Percentiles rank a stretch among this genome's conserved stretches.
These are phyloP conservation scores for Monosporascus sp. DNA, from an alignment of 2,329 filamentous ascomycete species.

Conservation along the genomic window DNA sequence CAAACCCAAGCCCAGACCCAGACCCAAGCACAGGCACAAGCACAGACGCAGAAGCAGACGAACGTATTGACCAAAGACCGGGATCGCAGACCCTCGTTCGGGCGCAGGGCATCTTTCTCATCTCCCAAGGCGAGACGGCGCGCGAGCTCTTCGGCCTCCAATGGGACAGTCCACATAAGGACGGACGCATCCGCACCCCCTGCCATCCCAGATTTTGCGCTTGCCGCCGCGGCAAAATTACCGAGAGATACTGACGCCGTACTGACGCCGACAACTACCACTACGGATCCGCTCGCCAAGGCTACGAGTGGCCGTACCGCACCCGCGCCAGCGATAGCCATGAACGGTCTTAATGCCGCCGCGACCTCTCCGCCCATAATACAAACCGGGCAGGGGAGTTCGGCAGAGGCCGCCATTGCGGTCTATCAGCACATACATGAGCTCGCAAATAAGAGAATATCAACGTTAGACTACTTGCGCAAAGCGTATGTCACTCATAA, in stretches of 20 bases:
- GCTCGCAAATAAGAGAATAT: conserved; percentile 84
- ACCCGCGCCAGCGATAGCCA: conserved; percentile 23
- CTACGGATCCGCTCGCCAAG: conserved; percentile 34
- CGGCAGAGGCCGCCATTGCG: conserved; percentile 37
- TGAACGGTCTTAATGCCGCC: conserved; percentile 22
- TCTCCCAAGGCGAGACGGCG: conserved; percentile 34
- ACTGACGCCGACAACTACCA: conserved; percentile 19
- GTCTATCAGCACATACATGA: conserved; percentile 69
- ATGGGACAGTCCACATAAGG: conserved; percentile 22
- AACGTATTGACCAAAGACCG: conserved; percentile 39
- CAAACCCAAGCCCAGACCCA: not conserved
- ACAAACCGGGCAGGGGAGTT: conserved; percentile 25
- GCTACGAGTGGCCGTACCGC: conserved; percentile 38
- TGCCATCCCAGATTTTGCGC: conserved; percentile 49
- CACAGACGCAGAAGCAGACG: conserved; percentile 11
- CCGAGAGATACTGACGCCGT: conserved; percentile 26
- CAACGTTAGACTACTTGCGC: conserved; percentile 85
- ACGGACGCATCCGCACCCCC: conserved; percentile 45
- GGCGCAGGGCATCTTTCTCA: conserved; percentile 49
- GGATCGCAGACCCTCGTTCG: conserved; percentile 48
- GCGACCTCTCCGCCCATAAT: conserved; percentile 19
- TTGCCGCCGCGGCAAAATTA: conserved; percentile 43
- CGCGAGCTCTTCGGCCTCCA: conserved; percentile 37
- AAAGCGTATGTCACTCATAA: conserved; percentile 64
- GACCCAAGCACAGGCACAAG: not conserved